Conservation (phyloP, 2,329 filamentous ascomycete genomes). For the Monilinia aucupariae region DNA sequence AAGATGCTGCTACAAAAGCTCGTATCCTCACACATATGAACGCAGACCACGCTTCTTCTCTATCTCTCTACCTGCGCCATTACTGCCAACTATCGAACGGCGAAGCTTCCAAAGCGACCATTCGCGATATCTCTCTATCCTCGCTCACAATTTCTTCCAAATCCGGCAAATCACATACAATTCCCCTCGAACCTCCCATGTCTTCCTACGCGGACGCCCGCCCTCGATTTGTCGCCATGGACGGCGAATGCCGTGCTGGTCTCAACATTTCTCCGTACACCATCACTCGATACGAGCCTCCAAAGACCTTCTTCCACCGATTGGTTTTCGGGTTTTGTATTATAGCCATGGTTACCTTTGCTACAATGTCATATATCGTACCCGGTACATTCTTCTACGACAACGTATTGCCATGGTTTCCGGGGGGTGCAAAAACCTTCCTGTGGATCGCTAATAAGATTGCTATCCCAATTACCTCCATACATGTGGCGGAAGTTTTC, state of each 20-base stretch:
- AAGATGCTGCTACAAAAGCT: slow-evolving; percentile 46
- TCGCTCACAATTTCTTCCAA: slow-evolving; percentile 56
- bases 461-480: slow-evolving; percentile 51
- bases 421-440: slow-evolving; percentile 54
- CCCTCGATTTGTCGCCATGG: slow-evolving; percentile 67
- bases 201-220: slow-evolving; percentile 62
- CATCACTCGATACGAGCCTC: slow-evolving; percentile 39
- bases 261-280: slow-evolving; percentile 50
- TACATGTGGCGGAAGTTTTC: slow-evolving; percentile 62
- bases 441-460: slow-evolving; percentile 54
- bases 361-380: slow-evolving; percentile 46
- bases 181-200: slow-evolving; percentile 68
- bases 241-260: slow-evolving; percentile 50
- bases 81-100: slow-evolving; percentile 54
- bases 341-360: slow-evolving; percentile 50
- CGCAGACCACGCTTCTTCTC: slow-evolving; percentile 67
- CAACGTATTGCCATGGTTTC: slow-evolving; percentile 47
- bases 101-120: slow-evolving; percentile 50
- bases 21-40: slow-evolving; percentile 84
- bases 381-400: slow-evolving; percentile 48
- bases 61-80: slow-evolving; percentile 72
- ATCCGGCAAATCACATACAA: slow-evolving; percentile 42
- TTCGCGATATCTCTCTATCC: slow-evolving; percentile 61
- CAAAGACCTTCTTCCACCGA: slow-evolving; percentile 39
- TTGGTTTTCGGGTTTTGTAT: slow-evolving; percentile 50